Evolutionary conservation across 2,329 filamentous ascomycete species (phyloP), one percentile per base, ranked within the genome.

Genomic region (Apiospora rasikravindrae): DNA sequence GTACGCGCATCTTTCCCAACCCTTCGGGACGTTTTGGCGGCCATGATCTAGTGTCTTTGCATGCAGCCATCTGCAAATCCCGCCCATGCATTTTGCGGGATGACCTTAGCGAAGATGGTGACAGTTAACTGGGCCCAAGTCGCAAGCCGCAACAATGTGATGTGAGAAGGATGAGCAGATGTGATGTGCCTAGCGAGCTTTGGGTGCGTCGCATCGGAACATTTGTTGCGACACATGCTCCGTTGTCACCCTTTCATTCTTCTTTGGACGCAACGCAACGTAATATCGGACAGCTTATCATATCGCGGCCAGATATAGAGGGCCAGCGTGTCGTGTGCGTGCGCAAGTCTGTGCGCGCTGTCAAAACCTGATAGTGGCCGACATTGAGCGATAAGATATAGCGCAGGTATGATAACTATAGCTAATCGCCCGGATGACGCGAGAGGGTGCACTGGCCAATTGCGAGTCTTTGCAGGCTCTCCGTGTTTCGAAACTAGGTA

Each of bases 151-250:
- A 37, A 37, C 33, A 7, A 7, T 6, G n/a, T 29, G 40, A 40
- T 2, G 53, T 61, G 53, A 29, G 10, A 61, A 22, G 3, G 6
- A 29, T 37, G 26, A 37, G 22, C 11, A 37, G 19, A 61, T 22
- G 19, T 37, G 8, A 4, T 37, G 19, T n/a, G 3, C 53, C 2
- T n/a, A 19, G 44, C 22, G 13, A 4, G 49, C 13, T 11, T 22
- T 64, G 33, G 57, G 19, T 40, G 33, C 19, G 57, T 33, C 6
- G 33, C 57, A 64, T 64, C 57, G 57, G 57, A 64, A 64, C 33
- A 64, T 64, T 64, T 64, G 19, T 64, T 64, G 57, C 57, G 57
- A 64, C 57, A 40, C 33, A n/a, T 40, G 33, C 57, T 64, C 57
- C 29, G 29, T 64, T 64, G 29, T 64, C 57, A 64, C 57, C 57